Evolutionary conservation across 257 asterid species (phyloP).

Genomic region (Galeopsis tetrahit): DNA sequence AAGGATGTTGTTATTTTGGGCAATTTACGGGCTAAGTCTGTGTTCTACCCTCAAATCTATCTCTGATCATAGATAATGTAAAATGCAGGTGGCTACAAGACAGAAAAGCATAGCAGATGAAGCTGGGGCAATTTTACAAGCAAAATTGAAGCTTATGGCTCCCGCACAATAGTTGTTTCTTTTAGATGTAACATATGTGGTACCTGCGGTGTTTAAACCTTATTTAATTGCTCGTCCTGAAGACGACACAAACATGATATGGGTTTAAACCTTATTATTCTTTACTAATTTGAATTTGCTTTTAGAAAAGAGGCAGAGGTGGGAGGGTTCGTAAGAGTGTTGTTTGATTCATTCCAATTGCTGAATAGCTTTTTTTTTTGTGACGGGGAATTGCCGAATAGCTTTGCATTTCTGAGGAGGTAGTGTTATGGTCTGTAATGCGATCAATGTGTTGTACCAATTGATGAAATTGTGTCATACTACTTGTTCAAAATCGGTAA

Average conservation of each 20-base stretch:
- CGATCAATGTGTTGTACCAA: background rate
- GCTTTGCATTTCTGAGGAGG: background rate
- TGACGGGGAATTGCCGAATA: background rate
- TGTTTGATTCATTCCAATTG: background rate
- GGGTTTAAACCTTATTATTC: background rate
- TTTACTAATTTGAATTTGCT: conserved; percentile 5
- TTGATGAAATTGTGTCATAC: background rate
- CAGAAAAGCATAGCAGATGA: conserved; percentile 86
- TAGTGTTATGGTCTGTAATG: background rate
- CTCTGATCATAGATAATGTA: conserved; percentile 15
- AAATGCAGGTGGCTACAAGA: conserved; percentile 74
- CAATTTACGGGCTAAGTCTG: background rate
- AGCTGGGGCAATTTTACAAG: conserved; percentile 75
- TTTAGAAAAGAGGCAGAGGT: background rate
- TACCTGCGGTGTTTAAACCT: background rate
- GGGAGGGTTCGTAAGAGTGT: background rate
- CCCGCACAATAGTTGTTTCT: conserved; percentile 44
- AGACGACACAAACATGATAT: background rate
- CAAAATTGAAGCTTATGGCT: conserved; percentile 64
- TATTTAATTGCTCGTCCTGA: background rate
- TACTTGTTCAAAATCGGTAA: background rate
- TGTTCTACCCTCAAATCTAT: conserved; percentile 14
- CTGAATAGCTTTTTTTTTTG: background rate
- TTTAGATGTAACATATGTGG: conserved; percentile 13
- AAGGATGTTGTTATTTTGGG: background rate